Evolutionary conservation across 768 basidiomycete genomes (phyloP).

Genomic region (Lyophyllum semitale): DNA sequence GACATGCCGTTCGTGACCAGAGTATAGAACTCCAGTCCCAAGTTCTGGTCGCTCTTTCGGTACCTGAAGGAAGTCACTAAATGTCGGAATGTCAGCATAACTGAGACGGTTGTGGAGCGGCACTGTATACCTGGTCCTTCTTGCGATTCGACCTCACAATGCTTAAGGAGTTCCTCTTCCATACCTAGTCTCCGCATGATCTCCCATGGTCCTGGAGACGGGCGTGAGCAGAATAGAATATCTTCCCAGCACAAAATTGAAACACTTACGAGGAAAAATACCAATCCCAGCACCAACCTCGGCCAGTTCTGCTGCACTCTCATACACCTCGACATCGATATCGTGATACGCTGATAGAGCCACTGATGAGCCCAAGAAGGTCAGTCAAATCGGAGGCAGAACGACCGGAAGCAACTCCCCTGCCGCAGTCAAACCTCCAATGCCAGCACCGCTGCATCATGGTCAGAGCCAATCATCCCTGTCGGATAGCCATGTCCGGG

Average conservation of each 20-base stretch:
- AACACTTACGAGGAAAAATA: slow-evolving; percentile 45
- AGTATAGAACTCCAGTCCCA: slow-evolving; percentile 54
- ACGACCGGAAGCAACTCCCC: slow-evolving; percentile 21
- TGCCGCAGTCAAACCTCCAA: slow-evolving; percentile 50
- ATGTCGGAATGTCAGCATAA: slow-evolving; percentile 1
- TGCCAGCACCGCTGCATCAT: slow-evolving; percentile 48
- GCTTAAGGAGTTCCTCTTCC: slow-evolving; percentile 44
- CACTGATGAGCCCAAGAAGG: slow-evolving; percentile 23
- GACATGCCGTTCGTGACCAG: slow-evolving; percentile 57
- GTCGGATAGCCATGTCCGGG: background rate
- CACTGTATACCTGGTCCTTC: slow-evolving; percentile 41
- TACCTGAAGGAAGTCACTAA: slow-evolving; percentile 55
- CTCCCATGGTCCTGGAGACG: slow-evolving; percentile 46
- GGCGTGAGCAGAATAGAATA: background rate
- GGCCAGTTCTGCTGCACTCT: slow-evolving; percentile 48
- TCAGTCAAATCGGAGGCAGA: slow-evolving; percentile 6
- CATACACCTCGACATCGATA: slow-evolving; percentile 59
- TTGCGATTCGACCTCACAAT: slow-evolving; percentile 35
- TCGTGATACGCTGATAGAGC: slow-evolving; percentile 51
- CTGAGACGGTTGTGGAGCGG: background rate
- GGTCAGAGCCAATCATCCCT: slow-evolving; percentile 17
- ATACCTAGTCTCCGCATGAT: slow-evolving; percentile 46
- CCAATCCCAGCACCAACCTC: slow-evolving; percentile 69
- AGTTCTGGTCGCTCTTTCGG: slow-evolving; percentile 61
- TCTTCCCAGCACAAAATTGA: slow-evolving; percentile 15